Evolutionary conservation across 345 rosid species (phyloP), one percentile per base, ranked within the genome.

Genomic region (Acer yangbiense): DNA sequence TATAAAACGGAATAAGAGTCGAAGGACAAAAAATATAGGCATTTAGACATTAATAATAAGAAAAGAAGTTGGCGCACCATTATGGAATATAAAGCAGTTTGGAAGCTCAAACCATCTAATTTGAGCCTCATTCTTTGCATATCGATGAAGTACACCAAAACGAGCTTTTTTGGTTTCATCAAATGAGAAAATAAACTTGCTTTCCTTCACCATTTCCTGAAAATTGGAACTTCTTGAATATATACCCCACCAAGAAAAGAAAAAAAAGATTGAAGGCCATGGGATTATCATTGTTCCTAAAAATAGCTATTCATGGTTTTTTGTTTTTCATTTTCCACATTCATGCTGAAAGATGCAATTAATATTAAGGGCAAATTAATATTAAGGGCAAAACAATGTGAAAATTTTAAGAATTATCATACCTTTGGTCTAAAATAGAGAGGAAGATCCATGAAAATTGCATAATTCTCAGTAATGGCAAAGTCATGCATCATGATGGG

Each of bases 71-170:
- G 67, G 72, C 88, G 29, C 65, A 96, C 99, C 99, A 71, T 92
- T 93, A 76, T 96, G 99, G 85, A 96, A 96, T 76, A 93, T 93
- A 85, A 93, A 92, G 87, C 99, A 96, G 82, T 96, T 96, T 72
- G 99, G 98, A 83, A 96, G 98, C 92, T 96, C 98, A 80, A 96
- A 96, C 99, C 99, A 94, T 91, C 89, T 87, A 80, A 96, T 93
- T 78, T 81, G 80, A 72, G 87, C 88, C 70, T 96, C 98, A 80
- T 94, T 90, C 85, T 92, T 92, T 41, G 97, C 97, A 80, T 96
- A 94, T 50, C 98, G 91, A 23, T 95, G 95, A 81, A 96, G 97
- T 71, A 96, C 84, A 82, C 99, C 99, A 85, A 96, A 96, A 76
- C 93, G 92, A 79, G 98, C 89, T 79, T 89, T 92, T 82, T 94